A percentile compares a stretch with the other conserved stretches of the same genome.
Evolutionary conservation across 2,329 filamentous ascomycete genomes (phyloP).

Genomic region (Colletotrichum gloeosporioides): DNA sequence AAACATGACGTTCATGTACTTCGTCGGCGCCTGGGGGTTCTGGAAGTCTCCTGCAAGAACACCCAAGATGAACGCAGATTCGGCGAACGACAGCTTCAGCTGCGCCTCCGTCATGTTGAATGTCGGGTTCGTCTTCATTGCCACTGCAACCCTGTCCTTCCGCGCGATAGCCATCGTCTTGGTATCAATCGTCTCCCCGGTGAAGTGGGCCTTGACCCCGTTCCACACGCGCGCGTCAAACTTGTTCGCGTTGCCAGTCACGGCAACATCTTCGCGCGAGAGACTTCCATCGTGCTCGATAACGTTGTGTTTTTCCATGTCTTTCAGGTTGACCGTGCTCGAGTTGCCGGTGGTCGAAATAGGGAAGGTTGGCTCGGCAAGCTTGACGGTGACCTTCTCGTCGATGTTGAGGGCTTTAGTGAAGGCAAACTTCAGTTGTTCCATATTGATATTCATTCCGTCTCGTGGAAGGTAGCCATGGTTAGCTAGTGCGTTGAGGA

Average conservation of each 20-base stretch:
- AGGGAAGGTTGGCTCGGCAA: slow-evolving; percentile 35
- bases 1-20: neutral
- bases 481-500: slow-evolving; percentile 49
- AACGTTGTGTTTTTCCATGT: slow-evolving; percentile 21
- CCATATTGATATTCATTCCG: slow-evolving; percentile 38
- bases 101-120: neutral
- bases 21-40: neutral
- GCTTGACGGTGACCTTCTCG: neutral
- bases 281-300: slow-evolving; percentile 38
- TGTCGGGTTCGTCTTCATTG: neutral
- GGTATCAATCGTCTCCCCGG: neutral
- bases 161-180: slow-evolving; percentile 28
- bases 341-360: slow-evolving; percentile 21
- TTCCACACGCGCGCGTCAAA: neutral
- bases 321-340: slow-evolving; percentile 22
- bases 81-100: neutral
- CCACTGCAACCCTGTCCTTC: slow-evolving; percentile 36
- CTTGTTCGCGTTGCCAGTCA: neutral
- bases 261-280: slow-evolving; percentile 29
- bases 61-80: neutral
- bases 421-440: neutral
- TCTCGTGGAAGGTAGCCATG: slow-evolving; percentile 47
- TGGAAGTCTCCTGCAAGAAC: neutral
- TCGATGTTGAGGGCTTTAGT: neutral
- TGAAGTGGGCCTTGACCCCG: neutral